Evolutionary conservation across 306 rosid genomes (phyloP).

Genomic region (Gillenia trifoliata): DNA sequence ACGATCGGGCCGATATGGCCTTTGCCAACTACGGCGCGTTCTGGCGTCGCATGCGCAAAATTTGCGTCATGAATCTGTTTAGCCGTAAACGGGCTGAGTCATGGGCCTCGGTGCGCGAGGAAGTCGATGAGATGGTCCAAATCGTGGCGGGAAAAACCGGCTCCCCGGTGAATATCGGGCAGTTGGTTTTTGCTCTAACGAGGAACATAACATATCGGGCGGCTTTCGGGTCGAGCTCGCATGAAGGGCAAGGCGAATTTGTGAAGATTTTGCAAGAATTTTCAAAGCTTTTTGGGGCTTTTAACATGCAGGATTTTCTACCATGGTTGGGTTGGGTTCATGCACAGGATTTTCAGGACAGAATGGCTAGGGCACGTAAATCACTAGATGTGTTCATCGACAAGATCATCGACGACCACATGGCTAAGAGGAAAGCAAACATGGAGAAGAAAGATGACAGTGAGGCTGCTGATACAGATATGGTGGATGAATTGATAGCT

Average conservation of each 20-base stretch:
- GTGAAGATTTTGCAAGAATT: conserved; percentile 28
- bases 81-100: conserved; percentile 27
- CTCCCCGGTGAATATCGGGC: conserved; percentile 14
- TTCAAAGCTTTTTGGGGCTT: conserved; percentile 30
- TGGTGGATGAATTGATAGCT: conserved; percentile 33
- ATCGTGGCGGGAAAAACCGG: neutral
- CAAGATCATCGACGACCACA: conserved; percentile 26
- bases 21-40: conserved; percentile 33
- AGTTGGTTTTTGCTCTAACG: conserved; percentile 22
- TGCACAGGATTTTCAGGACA: conserved; percentile 13
- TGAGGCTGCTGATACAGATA: conserved; percentile 16
- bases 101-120: conserved; percentile 27
- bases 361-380: conserved; percentile 22
- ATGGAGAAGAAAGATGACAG: neutral
- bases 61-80: conserved; percentile 26
- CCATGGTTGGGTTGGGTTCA: conserved; percentile 34
- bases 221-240: conserved; percentile 28
- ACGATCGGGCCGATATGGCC: conserved; percentile 29
- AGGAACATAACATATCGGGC: conserved; percentile 28
- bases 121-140: conserved; percentile 6
- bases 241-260: conserved; percentile 25
- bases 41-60: conserved; percentile 32
- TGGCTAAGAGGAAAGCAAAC: conserved; percentile 10
- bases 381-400: conserved; percentile 23
- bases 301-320: conserved; percentile 28